Evolutionary conservation across 129 eudicot species (phyloP).

Genomic region (Flaveria linearis): DNA sequence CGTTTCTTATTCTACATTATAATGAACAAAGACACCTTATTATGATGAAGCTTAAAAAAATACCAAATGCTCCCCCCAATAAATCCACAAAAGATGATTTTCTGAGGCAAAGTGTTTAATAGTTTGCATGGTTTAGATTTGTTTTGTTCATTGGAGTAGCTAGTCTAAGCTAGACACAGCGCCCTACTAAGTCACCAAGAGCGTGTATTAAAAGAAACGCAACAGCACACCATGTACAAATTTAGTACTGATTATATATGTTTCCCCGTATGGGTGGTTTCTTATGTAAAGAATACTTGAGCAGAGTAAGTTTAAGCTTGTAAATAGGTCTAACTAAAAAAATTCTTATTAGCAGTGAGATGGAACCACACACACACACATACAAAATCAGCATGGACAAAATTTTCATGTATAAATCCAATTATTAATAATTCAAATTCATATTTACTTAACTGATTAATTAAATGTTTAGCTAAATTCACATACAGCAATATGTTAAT

Average conservation of each 20-base stretch:
- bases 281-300: conserved; percentile 1
- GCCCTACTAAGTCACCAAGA: conserved; percentile 10
- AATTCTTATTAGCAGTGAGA: not conserved
- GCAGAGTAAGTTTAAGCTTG: not conserved
- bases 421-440: not conserved
- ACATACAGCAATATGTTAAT: not conserved
- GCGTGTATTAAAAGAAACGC: not conserved
- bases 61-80: not conserved
- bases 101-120: not conserved
- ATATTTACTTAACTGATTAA: not conserved
- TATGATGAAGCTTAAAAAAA: conserved; percentile 5
- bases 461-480: not conserved
- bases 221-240: not conserved
- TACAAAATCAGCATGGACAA: not conserved
- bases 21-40: not conserved
- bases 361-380: not conserved
- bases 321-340: conserved; percentile 4
- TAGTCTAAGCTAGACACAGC: not conserved
- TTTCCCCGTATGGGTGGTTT: not conserved
- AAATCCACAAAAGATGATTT: not conserved
- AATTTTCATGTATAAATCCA: not conserved
- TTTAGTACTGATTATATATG: not conserved
- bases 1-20: not conserved
- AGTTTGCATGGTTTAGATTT: not conserved
- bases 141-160: not conserved